These are phyloP conservation scores for Colletotrichum sp. DNA, from an alignment of 2,329 filamentous ascomycete genomes.

Conservation along the genomic window DNA sequence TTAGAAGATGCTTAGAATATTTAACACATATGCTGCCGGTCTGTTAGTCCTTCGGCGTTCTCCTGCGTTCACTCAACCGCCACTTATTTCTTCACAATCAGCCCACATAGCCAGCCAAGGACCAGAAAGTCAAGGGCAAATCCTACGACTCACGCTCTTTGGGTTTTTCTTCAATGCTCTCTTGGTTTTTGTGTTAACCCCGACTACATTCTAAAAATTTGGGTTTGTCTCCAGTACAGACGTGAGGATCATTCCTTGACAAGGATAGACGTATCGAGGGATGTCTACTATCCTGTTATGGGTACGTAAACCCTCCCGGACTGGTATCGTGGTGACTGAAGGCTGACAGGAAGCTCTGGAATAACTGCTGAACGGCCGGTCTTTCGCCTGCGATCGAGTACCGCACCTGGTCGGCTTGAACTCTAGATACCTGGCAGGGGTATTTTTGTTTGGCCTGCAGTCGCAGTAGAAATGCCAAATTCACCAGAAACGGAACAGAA, in stretches of 20 bases:
- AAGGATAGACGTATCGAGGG: background rate
- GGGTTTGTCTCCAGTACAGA: background rate
- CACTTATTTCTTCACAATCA: background rate
- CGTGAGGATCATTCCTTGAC: background rate
- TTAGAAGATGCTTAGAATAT: background rate
- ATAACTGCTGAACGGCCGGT: too few species aligned
- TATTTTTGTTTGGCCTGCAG: too few species aligned
- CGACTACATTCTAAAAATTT: rapidly evolving
- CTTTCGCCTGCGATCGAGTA: too few species aligned
- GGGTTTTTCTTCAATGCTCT: background rate
- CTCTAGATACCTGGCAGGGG: too few species aligned
- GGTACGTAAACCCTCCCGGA: too few species aligned
- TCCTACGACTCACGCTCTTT: background rate
- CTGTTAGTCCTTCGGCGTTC: background rate
- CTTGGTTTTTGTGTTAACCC: background rate
- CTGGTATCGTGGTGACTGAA: too few species aligned
- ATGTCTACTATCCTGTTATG: background rate
- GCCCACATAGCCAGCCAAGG: background rate
- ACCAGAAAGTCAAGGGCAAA: background rate
- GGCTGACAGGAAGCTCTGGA: too few species aligned
- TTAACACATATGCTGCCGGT: background rate
- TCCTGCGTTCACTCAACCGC: background rate
- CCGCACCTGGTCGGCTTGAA: too few species aligned
- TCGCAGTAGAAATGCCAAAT: background rate
- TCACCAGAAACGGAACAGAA: background rate